A percentile compares a stretch with the other conserved stretches of the same genome.
These are phyloP conservation scores for Plasmodium ovale DNA, from an alignment of 169 alveolate species.

Conservation along the genomic window DNA sequence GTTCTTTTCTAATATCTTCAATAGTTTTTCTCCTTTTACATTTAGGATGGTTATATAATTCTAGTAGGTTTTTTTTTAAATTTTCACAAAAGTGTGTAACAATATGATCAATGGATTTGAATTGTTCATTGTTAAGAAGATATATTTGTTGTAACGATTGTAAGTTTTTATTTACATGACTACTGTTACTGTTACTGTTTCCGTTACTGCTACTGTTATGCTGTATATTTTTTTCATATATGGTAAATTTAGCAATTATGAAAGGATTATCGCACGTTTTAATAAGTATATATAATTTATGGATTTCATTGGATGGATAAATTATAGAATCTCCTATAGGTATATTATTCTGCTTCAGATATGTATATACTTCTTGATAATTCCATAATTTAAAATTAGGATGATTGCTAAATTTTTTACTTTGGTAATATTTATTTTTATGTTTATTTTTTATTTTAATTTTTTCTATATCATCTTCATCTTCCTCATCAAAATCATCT, in stretches of 20 bases:
- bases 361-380: conserved; percentile 42
- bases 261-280: conserved; percentile 86
- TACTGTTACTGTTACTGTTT: no score
- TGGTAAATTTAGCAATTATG: conserved; percentile 82
- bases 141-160: conserved; percentile 77
- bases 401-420: conserved; percentile 25
- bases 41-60: conserved; percentile 85
- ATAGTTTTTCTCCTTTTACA: conserved; percentile 79
- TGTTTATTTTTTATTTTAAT: conserved; percentile 19
- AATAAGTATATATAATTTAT: conserved; percentile 81
- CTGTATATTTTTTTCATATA: conserved; percentile 81
- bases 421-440: conserved; percentile 73
- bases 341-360: conserved; percentile 59
- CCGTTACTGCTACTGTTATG: conserved; percentile 79
- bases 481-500: conserved; percentile 51
- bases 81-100: conserved; percentile 86
- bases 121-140: conserved; percentile 60
- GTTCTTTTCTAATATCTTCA: conserved; percentile 82
- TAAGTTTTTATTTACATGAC: conserved; percentile 81
- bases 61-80: conserved; percentile 85
- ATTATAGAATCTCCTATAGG: conserved; percentile 86
- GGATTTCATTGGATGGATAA: conserved; percentile 84
- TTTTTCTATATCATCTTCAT: neutral
- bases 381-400: conserved; percentile 70
- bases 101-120: conserved; percentile 83